phyloP scores from a whole-genome alignment of 352 stramenopile genomes.

The Globisporangium yorkense region DNA sequence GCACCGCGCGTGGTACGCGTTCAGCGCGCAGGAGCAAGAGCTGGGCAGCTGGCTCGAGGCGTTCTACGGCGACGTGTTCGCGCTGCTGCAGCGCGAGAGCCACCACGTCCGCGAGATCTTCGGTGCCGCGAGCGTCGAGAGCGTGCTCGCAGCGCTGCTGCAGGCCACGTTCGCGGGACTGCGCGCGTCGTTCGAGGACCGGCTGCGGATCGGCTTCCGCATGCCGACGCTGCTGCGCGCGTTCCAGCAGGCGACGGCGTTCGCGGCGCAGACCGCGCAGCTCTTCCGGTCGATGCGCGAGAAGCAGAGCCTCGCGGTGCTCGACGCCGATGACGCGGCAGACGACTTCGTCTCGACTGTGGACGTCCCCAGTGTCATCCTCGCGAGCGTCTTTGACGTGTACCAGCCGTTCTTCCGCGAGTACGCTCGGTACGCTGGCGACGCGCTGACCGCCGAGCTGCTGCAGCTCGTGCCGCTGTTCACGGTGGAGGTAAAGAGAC shows the following conservation, averaged over 20 bases:
- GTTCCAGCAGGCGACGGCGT: conserved; percentile 40
- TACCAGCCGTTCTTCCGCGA: conserved; percentile 55
- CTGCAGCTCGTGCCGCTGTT: conserved; percentile 38
- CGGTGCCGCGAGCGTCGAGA: conserved; percentile 14
- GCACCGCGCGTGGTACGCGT: conserved; percentile 57
- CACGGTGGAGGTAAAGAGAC: conserved; percentile 2
- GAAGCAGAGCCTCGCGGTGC: conserved; percentile 6
- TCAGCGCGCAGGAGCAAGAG: conserved; percentile 17
- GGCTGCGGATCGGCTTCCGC: conserved; percentile 22
- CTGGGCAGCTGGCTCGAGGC: conserved; percentile 28
- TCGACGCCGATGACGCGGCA: background rate
- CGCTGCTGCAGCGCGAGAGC: conserved; percentile 52
- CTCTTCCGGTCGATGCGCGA: conserved; percentile 35
- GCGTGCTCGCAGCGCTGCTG: conserved; percentile 38
- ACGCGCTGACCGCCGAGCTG: conserved; percentile 33
- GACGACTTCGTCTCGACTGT: conserved; percentile 3
- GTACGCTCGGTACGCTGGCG: conserved; percentile 36
- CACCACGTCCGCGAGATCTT: conserved; percentile 43
- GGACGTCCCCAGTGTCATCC: conserved; percentile 8
- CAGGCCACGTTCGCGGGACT: conserved; percentile 44
- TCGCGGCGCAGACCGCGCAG: conserved; percentile 35
- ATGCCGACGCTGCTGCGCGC: conserved; percentile 30
- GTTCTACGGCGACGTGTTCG: conserved; percentile 52
- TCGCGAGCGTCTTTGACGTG: conserved; percentile 37
- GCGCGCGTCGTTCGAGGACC: conserved; percentile 46